phyloP scores from a whole-genome alignment of 805 yeast species.

The Pichia pseudocactophila region DNA sequence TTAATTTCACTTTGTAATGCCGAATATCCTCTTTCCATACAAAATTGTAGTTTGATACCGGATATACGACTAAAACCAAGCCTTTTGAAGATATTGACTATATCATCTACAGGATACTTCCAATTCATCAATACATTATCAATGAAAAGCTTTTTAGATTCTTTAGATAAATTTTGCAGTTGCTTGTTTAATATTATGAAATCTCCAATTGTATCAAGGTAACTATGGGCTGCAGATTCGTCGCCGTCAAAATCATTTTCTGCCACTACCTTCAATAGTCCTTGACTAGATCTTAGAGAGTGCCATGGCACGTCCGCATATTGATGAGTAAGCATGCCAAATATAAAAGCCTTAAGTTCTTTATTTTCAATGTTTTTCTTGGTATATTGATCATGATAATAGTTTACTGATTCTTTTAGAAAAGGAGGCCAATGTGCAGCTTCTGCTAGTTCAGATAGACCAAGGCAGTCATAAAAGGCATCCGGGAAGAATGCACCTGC shows the following conservation, averaged over 20 bases:
- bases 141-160: constrained; percentile 6
- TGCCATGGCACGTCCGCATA: constrained; percentile 64
- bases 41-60: constrained; percentile 31
- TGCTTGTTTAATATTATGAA: constrained; percentile 38
- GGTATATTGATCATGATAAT: constrained; percentile 26
- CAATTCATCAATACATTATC: constrained; percentile 27
- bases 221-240: constrained; percentile 40
- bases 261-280: constrained; percentile 43
- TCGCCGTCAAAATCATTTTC: constrained; percentile 48
- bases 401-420: constrained; percentile 35
- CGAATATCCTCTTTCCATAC: constrained; percentile 47
- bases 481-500: constrained; percentile 68
- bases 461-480: constrained; percentile 53
- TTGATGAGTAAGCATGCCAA: constrained; percentile 56
- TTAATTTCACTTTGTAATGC: constrained; percentile 41
- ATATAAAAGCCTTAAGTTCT: constrained; percentile 42
- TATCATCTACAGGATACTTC: constrained; percentile 36
- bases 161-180: constrained; percentile 20
- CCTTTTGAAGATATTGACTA: constrained; percentile 31
- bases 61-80: constrained; percentile 30
- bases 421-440: constrained; percentile 67
- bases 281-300: constrained; percentile 44
- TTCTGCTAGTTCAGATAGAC: constrained; percentile 45
- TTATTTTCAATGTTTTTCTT: constrained; percentile 17
- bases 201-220: constrained; percentile 58